Conservation (phyloP, 371 early-diverging fungal genomes). For the Mortierella sp. region DNA sequence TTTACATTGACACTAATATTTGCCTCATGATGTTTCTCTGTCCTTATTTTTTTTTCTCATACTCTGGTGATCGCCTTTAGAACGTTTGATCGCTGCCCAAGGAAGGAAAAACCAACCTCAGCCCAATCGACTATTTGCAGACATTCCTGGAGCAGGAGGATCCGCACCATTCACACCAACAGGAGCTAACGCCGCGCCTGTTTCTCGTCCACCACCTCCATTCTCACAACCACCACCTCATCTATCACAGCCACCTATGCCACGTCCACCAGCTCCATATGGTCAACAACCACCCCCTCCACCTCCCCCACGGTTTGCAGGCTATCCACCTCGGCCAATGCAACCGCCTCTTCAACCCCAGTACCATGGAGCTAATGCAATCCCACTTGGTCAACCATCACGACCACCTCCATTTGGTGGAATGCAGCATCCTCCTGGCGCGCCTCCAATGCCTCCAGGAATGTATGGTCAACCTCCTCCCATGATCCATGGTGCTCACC, state of each 20-base stretch:
- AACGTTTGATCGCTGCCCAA: conserved; percentile 94
- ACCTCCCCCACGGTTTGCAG: conserved; percentile 20
- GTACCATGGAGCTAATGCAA: conserved; percentile 50
- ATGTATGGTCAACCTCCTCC: conserved; percentile 49
- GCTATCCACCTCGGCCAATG: conserved; percentile 34
- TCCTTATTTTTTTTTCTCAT: too few relatives aligned
- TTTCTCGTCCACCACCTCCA: conserved; percentile 54
- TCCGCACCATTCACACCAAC: conserved; percentile 50
- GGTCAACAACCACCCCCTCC: conserved; percentile 37
- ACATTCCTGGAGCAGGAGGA: conserved; percentile 57
- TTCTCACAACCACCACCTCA: conserved; percentile 35
- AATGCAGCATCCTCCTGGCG: conserved; percentile 31
- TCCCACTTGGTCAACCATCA: conserved; percentile 44
- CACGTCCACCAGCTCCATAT: conserved; percentile 41
- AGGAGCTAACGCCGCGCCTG: conserved; percentile 51
- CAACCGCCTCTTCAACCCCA: conserved; percentile 40
- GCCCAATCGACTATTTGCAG: conserved; percentile 80
- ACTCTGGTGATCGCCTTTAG: conserved; percentile 51
- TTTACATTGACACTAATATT: background rate
- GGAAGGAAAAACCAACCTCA: conserved; percentile 78
- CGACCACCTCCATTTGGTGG: conserved; percentile 51
- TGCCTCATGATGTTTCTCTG: too few relatives aligned
- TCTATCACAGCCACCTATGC: conserved; percentile 45
- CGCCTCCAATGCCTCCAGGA: conserved; percentile 27
- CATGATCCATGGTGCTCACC: conserved; percentile 41